phyloP scores from a whole-genome alignment of 140 eudicot species.

The Stevia rebaudiana region DNA sequence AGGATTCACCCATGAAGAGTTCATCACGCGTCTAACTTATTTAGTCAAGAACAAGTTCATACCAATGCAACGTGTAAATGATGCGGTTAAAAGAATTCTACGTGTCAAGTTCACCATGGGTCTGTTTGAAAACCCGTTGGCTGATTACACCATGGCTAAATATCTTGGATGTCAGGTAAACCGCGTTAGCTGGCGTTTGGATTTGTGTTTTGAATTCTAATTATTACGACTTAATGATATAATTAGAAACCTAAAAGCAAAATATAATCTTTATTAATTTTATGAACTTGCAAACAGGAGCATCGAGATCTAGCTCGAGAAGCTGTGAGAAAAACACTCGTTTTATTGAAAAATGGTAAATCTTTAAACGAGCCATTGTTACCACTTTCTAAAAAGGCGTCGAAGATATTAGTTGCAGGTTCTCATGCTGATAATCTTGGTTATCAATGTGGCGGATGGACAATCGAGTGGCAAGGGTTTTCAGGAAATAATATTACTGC shows the following conservation, averaged over 20 bases:
- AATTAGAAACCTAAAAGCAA: background rate
- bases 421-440: slow-evolving; percentile 49
- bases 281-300: slow-evolving; percentile 19
- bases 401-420: slow-evolving; percentile 44
- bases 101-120: slow-evolving; percentile 46
- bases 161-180: slow-evolving; percentile 34
- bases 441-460: slow-evolving; percentile 54
- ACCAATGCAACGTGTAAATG: slow-evolving; percentile 42
- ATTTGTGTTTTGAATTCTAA: background rate
- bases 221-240: background rate
- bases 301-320: slow-evolving; percentile 53
- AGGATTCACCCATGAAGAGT: slow-evolving; percentile 31
- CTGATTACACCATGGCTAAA: slow-evolving; percentile 28
- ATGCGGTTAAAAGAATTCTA: slow-evolving; percentile 43
- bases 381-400: slow-evolving; percentile 40
- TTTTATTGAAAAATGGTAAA: slow-evolving; percentile 47
- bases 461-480: slow-evolving; percentile 41
- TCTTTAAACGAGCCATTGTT: slow-evolving; percentile 16
- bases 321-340: slow-evolving; percentile 48
- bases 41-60: slow-evolving; percentile 34
- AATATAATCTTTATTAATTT: background rate
- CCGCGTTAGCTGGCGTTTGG: background rate
- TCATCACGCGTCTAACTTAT: slow-evolving; percentile 23
- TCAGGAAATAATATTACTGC: slow-evolving; percentile 35
- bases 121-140: slow-evolving; percentile 39